Conservation (phyloP, 805 yeast species). For the Spathaspora sp. region DNA sequence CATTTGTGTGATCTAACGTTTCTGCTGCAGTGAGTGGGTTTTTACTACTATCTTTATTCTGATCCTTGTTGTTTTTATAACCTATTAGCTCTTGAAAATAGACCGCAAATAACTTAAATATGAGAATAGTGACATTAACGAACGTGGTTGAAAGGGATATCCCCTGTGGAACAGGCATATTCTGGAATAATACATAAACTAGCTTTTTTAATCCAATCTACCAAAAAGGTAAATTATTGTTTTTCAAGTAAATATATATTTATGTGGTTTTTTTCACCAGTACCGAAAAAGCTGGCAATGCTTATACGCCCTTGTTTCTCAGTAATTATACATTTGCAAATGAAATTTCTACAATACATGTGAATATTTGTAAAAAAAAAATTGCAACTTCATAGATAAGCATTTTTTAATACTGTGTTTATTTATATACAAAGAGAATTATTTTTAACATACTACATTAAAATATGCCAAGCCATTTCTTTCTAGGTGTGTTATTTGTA, state of each 20-base stretch:
- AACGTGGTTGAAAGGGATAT: slow-evolving; percentile 4
- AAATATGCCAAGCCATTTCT: slow-evolving; percentile 24
- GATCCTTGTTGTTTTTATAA: not conserved
- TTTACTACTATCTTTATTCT: not conserved
- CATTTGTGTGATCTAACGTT: not conserved
- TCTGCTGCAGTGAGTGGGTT: too few relatives aligned
- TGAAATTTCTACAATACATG: not conserved
- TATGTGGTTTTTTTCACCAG: too few relatives aligned
- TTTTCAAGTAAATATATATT: not conserved
- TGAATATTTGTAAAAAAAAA: not conserved
- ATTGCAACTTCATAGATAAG: too few relatives aligned
- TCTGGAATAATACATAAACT: not conserved
- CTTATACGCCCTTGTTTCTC: too few relatives aligned
- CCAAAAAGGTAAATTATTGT: not conserved
- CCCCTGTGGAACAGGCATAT: slow-evolving; percentile 7
- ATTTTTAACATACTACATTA: not conserved
- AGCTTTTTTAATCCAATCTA: not conserved
- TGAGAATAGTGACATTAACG: slow-evolving; percentile 3
- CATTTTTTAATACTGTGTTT: too few relatives aligned
- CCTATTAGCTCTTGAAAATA: slow-evolving; percentile 2
- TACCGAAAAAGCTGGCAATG: too few relatives aligned
- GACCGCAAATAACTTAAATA: slow-evolving; percentile 2
- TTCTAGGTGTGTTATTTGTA: slow-evolving; percentile 7
- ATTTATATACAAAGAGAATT: too few relatives aligned
- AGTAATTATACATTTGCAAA: not conserved